Evolutionary conservation across 2,329 filamentous ascomycete species (phyloP), one percentile per base, ranked within the genome.

Genomic region (Magnaporthiopsis incrustans): DNA sequence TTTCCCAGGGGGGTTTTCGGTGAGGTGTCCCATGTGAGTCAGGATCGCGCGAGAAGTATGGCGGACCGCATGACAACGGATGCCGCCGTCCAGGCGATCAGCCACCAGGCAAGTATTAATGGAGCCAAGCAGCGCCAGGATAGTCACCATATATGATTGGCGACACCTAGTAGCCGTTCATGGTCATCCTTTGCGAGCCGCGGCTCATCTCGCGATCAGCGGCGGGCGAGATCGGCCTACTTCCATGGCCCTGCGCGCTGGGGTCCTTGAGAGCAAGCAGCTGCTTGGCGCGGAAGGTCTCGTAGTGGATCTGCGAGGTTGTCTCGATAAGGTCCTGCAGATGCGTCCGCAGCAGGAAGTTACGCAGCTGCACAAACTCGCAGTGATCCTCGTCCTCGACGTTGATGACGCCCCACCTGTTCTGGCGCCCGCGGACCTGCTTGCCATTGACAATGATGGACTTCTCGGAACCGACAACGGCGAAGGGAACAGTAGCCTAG

Each of bases 211-310:
- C 95, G 70, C 95, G 88, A 70, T 99, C 95, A 65, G 95, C 94
- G 67, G 92, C 85, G 66, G 95, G 95, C 76, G 91, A 96, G 82
- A 99, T 99, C 74, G 95, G 95, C 77, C 94, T 86, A 82, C 91
- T 95, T 69, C 89, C 86, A 71, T 87, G 81, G 69, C 88, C 90
- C 69, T 92, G 90, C 70, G 92, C 91, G 75, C 91, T 96, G 84
- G 90, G 97, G 84, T 99, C 95, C 87, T 98, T 99, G 76, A 99
- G 85, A 65, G 95, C 95, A 75, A 99, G 82, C 73, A 99, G 84
- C 80, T 99, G 95, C 88, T 99, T 99, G 73, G 95, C 93, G 79
- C 95, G 93, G 93, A 99, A 99, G 66, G 92, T 96, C 85, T 99
- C 95, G 84, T 99, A 99, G 85, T 99, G 95, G 79, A 97, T 99